Conservation (phyloP, 768 basidiomycete genomes). For the Termitomyces sp. region DNA sequence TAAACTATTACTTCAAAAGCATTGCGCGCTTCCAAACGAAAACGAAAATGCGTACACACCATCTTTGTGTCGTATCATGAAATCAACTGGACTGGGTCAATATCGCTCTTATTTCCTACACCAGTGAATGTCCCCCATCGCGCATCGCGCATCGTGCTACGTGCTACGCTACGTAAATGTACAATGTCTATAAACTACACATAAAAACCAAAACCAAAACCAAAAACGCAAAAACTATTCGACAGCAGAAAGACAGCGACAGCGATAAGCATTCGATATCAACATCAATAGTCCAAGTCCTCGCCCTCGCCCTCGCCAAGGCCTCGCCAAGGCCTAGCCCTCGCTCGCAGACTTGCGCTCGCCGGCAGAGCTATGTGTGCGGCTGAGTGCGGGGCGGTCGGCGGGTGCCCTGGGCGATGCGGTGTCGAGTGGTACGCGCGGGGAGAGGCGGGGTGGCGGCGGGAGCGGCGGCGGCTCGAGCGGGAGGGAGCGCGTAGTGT, state of each 20-base stretch:
- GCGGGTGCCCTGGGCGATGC: neutral
- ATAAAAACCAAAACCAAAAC: neutral
- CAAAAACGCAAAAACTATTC: neutral
- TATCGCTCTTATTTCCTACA: too few relatives aligned
- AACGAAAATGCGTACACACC: too few relatives aligned
- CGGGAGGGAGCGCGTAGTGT: slow-evolving; percentile 31
- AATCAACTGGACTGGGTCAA: too few relatives aligned
- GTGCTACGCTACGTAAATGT: neutral
- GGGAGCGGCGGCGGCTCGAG: neutral
- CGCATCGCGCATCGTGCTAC: too few relatives aligned
- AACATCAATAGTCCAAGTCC: too few relatives aligned
- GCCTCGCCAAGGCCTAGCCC: too few relatives aligned
- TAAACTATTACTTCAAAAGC: too few relatives aligned
- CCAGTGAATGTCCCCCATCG: too few relatives aligned
- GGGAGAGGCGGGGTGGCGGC: slow-evolving; percentile 1
- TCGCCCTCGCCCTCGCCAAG: too few relatives aligned
- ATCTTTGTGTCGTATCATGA: too few relatives aligned
- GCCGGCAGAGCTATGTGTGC: slow-evolving; percentile 1
- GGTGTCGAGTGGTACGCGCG: slow-evolving; percentile 17
- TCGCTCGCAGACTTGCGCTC: neutral
- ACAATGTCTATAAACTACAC: neutral
- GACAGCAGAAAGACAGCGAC: neutral
- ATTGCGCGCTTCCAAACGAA: too few relatives aligned
- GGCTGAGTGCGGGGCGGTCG: slow-evolving; percentile 14
- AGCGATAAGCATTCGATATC: neutral